Conservation (phyloP, 129 eudicot genomes). For the Pulicaria dysenterica region DNA sequence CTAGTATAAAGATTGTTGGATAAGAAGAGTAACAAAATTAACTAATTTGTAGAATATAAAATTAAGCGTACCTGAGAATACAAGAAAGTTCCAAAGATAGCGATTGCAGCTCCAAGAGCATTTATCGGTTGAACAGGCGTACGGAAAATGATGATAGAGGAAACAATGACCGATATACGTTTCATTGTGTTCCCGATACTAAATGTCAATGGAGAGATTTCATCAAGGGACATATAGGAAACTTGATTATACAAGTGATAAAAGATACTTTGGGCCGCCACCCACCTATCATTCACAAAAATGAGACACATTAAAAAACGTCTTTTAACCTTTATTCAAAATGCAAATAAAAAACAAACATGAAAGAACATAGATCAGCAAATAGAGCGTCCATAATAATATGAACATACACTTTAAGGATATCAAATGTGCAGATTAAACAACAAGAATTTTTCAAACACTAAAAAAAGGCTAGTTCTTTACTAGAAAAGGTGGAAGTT, state of each 20-base stretch:
- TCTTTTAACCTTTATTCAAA: conserved; percentile 2
- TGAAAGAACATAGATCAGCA: neutral
- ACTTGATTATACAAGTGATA: conserved; percentile 82
- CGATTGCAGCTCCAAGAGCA: conserved; percentile 49
- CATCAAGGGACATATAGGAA: conserved; percentile 57
- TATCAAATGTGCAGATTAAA: neutral
- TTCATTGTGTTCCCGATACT: conserved; percentile 55
- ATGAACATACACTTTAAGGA: neutral
- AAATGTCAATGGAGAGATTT: conserved; percentile 51
- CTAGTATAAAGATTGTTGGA: neutral
- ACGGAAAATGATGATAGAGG: conserved; percentile 51
- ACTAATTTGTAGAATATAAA: conserved; percentile 7
- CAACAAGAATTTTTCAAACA: too few species aligned
- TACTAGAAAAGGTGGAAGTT: neutral
- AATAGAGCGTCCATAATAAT: neutral
- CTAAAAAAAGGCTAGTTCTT: neutral
- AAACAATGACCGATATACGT: conserved; percentile 51
- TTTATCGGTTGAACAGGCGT: conserved; percentile 51
- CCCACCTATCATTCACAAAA: conserved; percentile 58
- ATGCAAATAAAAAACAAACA: neutral
- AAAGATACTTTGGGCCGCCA: conserved; percentile 76
- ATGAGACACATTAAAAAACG: conserved; percentile 28
- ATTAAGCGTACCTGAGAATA: conserved; percentile 42
- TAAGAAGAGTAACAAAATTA: neutral
- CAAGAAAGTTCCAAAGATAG: conserved; percentile 48